Base-by-base conservation (phyloP, 805 yeast genomes). In the Wickerhamiella alocasiicola region DNA sequence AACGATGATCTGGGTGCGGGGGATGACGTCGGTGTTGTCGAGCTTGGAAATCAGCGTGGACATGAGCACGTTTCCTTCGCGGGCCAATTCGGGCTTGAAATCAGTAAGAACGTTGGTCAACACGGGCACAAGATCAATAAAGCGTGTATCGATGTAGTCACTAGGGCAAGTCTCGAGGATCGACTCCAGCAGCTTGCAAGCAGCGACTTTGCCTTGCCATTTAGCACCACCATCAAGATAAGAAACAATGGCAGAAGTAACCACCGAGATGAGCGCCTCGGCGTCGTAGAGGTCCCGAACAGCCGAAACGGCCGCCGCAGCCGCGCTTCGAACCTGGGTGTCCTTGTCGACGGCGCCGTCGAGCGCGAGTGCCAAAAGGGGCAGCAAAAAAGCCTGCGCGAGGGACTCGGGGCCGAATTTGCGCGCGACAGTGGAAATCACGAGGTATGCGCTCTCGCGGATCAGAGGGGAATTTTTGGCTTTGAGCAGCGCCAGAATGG, bases 21-120 rank as follows among this genome's bases (percentile, higher is more conserved):
- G 85, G 39, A 77, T 73, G 54, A 88, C 72, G 66, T 88, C 98
- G 62, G 85, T 76, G 64, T 91, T 91, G 62, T 91, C 98, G 52
- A 91, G 69, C 35, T 83, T 79, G 51, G 74, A 72, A 47, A 87
- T 93, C 51, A 78, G 83, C 43, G 69, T 70, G 32, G 71, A 69
- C 60, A 85, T 67, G 12, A 83, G 71, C 52, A 72, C 71, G 51
- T 76, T 64, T 50, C 96, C 97, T 44, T 75, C 83, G 52, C 80
- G 77, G 20, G 95, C 85, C 43, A 91, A 70, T 63, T 88, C 98
- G 2, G 96, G 95, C 67, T 88, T 88, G 72, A 91, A 84, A 60
- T 88, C 98, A 43, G 94, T 88, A 49, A 95, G 74, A 64, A 78
- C 72, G 62, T 83, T 94, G 25, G 94, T 83, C 54, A 88, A 69